A percentile compares a stretch with the other conserved stretches of the same genome.
phyloP scores from a whole-genome alignment of 2,329 filamentous ascomycete species.

The Cordyceps fumosorosea region DNA sequence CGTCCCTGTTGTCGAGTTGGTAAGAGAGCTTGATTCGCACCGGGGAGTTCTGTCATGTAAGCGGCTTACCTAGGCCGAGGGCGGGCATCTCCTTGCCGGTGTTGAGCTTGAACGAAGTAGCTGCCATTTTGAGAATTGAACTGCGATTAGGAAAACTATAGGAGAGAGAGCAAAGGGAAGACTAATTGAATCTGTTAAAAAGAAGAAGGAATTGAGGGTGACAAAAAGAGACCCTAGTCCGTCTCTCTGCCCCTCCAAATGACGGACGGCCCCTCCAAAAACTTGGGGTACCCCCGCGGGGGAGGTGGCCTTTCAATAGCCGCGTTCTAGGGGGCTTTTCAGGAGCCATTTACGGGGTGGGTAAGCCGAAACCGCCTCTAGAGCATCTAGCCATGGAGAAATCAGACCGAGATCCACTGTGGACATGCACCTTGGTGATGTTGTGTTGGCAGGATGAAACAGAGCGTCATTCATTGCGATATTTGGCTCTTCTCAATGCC shows the following conservation, averaged over 20 bases:
- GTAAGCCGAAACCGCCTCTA: background rate
- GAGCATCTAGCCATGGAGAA: slow-evolving; percentile 1
- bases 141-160: background rate
- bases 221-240: background rate
- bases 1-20: slow-evolving; percentile 39
- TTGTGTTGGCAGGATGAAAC: background rate
- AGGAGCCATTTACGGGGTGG: background rate
- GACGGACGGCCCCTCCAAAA: background rate
- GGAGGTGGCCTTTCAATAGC: background rate
- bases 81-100: slow-evolving; percentile 57
- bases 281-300: background rate
- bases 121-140: slow-evolving; percentile 37
- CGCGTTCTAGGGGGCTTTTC: background rate
- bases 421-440: background rate
- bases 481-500: too few relatives aligned
- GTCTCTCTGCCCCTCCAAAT: background rate
- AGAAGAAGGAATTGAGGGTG: background rate
- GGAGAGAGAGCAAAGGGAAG: background rate
- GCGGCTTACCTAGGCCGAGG: slow-evolving; percentile 50
- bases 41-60: background rate
- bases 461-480: too few relatives aligned
- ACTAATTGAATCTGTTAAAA: background rate
- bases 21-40: background rate
- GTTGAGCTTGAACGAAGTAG: slow-evolving; percentile 57
- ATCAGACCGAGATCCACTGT: slow-evolving; percentile 3